Evolutionary conservation across 495 filamentous ascomycete species (phyloP).

Genomic region (Tuber umbilicatum): DNA sequence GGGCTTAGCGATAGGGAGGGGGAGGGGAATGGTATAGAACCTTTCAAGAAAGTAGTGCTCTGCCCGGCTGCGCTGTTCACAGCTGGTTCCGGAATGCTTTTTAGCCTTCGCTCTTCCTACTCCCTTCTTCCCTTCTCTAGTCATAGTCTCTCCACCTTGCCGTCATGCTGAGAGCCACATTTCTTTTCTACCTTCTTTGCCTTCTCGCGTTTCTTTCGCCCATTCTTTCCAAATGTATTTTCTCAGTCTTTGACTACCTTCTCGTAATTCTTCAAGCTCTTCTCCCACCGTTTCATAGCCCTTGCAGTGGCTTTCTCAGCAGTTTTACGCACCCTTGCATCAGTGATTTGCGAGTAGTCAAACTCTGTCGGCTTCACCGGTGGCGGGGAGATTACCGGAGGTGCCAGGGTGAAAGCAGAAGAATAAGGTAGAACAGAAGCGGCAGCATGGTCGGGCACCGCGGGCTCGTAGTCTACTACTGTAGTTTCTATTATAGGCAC

Average conservation of each 20-base stretch:
- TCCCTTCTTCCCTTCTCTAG: not conserved
- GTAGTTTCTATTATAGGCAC: not conserved
- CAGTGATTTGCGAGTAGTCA: constrained; percentile 19
- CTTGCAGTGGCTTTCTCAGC: constrained; percentile 55
- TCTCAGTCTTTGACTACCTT: constrained; percentile 55
- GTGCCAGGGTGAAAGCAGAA: not conserved
- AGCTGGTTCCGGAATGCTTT: not conserved
- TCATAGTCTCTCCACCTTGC: not conserved
- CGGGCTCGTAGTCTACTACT: not conserved
- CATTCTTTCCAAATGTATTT: constrained; percentile 51
- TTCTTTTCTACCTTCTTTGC: constrained; percentile 47
- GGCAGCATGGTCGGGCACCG: not conserved
- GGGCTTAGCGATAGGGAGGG: constrained; percentile 7
- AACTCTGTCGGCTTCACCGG: constrained; percentile 45
- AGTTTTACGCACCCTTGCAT: constrained; percentile 49
- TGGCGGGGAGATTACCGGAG: constrained; percentile 44
- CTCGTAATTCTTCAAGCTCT: constrained; percentile 57
- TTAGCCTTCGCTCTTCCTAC: too few species aligned
- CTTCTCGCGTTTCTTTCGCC: constrained; percentile 50
- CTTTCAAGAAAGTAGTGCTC: too few species aligned
- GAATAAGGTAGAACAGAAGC: not conserved
- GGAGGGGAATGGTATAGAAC: not conserved
- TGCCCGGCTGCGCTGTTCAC: too few species aligned
- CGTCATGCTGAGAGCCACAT: not conserved
- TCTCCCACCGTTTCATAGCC: constrained; percentile 53